Conservation (phyloP, 345 rosid species). For the Brassica nigra region DNA sequence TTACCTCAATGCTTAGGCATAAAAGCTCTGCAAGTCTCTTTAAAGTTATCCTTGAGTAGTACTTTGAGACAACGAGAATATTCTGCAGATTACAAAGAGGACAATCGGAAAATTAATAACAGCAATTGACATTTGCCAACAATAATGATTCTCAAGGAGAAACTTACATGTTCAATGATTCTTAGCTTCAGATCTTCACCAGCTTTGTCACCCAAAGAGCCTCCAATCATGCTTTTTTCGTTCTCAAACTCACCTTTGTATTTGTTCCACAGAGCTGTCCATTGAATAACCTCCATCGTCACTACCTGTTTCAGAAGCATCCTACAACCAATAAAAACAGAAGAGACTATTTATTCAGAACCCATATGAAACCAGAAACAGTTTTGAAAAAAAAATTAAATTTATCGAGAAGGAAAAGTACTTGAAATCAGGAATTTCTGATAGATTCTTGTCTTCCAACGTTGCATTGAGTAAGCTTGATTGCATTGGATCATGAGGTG, state of each 20-base stretch:
- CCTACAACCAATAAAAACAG: constrained; percentile 41
- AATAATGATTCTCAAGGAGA: not conserved
- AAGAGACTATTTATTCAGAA: not conserved
- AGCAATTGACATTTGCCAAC: not conserved
- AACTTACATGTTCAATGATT: constrained; percentile 85
- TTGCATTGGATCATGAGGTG: constrained; percentile 93
- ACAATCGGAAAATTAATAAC: not conserved
- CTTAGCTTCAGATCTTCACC: constrained; percentile 90
- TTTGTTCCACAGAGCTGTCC: constrained; percentile 92
- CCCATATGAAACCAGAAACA: not conserved
- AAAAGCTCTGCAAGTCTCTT: constrained; percentile 86
- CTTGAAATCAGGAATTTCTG: constrained; percentile 83
- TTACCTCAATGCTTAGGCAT: constrained; percentile 81
- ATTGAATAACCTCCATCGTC: constrained; percentile 95
- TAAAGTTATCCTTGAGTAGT: constrained; percentile 82
- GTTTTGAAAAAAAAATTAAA: not conserved
- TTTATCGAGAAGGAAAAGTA: constrained; percentile 29
- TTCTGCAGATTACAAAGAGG: constrained; percentile 58
- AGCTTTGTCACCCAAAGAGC: constrained; percentile 87
- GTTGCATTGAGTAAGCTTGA: constrained; percentile 88
- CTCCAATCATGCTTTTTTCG: constrained; percentile 83
- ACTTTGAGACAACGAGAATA: constrained; percentile 94
- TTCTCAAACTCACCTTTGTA: constrained; percentile 83
- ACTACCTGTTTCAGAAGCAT: constrained; percentile 83
- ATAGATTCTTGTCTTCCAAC: constrained; percentile 76